Evolutionary conservation across 768 basidiomycete genomes (phyloP).

Genomic region (Saitozyma sp.): DNA sequence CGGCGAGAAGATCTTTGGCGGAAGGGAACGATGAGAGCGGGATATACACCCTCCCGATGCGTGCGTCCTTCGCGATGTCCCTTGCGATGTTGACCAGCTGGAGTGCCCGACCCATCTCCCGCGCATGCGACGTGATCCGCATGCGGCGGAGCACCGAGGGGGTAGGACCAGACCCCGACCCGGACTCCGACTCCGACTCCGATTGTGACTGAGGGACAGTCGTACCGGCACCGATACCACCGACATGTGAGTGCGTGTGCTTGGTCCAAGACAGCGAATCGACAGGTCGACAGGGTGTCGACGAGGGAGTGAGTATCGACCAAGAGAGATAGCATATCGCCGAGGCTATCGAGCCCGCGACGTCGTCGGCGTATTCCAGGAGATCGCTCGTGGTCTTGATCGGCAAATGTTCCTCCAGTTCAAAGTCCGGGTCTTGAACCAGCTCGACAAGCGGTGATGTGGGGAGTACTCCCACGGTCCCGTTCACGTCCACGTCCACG

Average conservation of each 20-base stretch:
- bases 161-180: background rate
- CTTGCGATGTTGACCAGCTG: constrained; percentile 54
- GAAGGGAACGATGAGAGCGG: constrained; percentile 42
- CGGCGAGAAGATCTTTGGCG: constrained; percentile 11
- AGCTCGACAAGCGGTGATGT: background rate
- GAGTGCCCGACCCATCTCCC: constrained; percentile 54
- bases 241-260: background rate
- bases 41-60: constrained; percentile 48
- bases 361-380: constrained; percentile 51
- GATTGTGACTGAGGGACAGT: background rate
- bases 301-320: constrained; percentile 24
- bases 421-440: background rate
- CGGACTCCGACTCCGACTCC: background rate
- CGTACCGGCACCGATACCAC: background rate
- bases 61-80: constrained; percentile 51
- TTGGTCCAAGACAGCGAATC: constrained; percentile 10
- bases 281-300: constrained; percentile 18
- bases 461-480: too few species aligned
- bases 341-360: constrained; percentile 53
- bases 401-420: constrained; percentile 30
- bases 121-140: constrained; percentile 18
- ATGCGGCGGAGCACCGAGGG: constrained; percentile 1
- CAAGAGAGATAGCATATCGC: constrained; percentile 53
- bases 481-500: background rate
- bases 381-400: constrained; percentile 51